Evolutionary conservation across 495 filamentous ascomycete species (phyloP).

Genomic region (Penicillium longicatenatum): DNA sequence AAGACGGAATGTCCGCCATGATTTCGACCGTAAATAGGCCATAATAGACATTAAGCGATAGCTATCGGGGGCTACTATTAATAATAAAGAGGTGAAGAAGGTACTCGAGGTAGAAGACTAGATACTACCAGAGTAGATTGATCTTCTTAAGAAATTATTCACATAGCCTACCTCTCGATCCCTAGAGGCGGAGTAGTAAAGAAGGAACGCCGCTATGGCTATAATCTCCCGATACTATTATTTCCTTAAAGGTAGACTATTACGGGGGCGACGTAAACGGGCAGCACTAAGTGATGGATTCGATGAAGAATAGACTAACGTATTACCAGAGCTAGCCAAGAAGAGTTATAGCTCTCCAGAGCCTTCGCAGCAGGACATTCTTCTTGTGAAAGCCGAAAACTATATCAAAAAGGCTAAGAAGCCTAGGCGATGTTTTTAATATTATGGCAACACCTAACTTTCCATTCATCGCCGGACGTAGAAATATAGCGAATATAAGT

Average conservation of each 20-base stretch:
- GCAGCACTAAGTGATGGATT: constrained; percentile 12
- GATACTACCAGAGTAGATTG: constrained; percentile 24
- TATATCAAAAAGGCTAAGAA: constrained; percentile 11
- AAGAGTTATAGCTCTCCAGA: constrained; percentile 11
- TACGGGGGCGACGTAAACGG: constrained; percentile 27
- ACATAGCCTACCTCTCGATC: constrained; percentile 29
- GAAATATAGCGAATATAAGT: no score
- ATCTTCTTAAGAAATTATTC: constrained; percentile 28
- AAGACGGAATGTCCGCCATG: constrained; percentile 4
- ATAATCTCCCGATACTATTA: constrained; percentile 23
- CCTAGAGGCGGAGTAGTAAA: constrained; percentile 26
- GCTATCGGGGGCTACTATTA: constrained; percentile 19
- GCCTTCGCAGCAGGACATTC: constrained; percentile 10
- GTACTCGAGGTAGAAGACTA: constrained; percentile 20
- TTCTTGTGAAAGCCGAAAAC: constrained; percentile 5
- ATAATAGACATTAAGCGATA: constrained; percentile 30
- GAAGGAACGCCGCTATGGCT: constrained; percentile 24
- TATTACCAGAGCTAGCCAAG: neutral
- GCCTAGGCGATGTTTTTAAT: constrained; percentile 20
- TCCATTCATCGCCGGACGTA: no score
- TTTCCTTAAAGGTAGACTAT: constrained; percentile 26
- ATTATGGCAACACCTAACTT: no score
- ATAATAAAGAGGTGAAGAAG: constrained; percentile 19
- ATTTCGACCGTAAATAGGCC: constrained; percentile 22
- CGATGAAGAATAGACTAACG: no score